Evolutionary conservation across 2,329 filamentous ascomycete genomes (phyloP), one percentile per base, ranked within the genome.

Genomic region (Myriosclerotinia duriaeana): DNA sequence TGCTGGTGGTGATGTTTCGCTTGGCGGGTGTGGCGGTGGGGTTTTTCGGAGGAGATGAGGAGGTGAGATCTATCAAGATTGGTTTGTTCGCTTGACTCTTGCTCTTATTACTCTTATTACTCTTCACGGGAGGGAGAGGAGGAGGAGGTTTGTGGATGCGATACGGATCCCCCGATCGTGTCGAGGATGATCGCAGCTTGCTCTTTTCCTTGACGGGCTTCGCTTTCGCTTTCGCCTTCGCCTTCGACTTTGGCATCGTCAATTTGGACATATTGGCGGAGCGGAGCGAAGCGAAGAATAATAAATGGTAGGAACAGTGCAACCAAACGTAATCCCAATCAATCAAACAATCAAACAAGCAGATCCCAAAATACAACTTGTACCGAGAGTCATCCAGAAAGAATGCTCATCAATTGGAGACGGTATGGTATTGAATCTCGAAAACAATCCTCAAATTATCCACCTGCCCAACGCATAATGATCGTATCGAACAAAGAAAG

Each of bases 61-160:
- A 59, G 6, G 56, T 59, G 7, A 59, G 36, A 48, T 59, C 56
- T 48, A 48, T 48, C 4, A 59, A 2, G 30, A 59, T 48, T 8
- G 20, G 42, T 5, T n/a, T 14, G 15, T 46, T 46, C 2, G 5
- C 54, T 44, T 2, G n/a, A n/a, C 9, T n/a, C 2, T 40, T 44
- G 5, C 26, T 26, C 26, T 26, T 26, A 26, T 26, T 26, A 26
- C 26, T 26, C 26, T 40, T 12, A n/a, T 22, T 17, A 7, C 11
- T 42, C 12, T 42, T 42, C 9, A 42, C 12, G 40, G 40, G 40
- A 14, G 12, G 40, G 1, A 15, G 5, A 0, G 40, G 40, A 14
- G 12, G 40, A 0, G 26, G 5, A 0, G 2, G 3, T 36, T 59
- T 59, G 6, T 15, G 1, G 1, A 46, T 12, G 2, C 20, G 56